Evolutionary conservation across 352 stramenopile genomes (phyloP).

Genomic region (Phytophthora lateralis): DNA sequence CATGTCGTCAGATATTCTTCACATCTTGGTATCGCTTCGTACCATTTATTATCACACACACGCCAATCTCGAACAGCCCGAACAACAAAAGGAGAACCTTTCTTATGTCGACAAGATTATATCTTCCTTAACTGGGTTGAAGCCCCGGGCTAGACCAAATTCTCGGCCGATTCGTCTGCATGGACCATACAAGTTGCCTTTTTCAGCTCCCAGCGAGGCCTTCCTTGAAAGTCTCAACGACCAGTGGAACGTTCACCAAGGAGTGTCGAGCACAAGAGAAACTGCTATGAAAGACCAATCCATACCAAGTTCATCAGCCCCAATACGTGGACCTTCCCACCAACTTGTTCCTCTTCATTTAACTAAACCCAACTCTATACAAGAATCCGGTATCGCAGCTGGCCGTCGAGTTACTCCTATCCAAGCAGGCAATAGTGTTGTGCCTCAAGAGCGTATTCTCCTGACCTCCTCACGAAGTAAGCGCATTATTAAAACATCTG

Average conservation of each 20-base stretch:
- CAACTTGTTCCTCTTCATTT: neutral
- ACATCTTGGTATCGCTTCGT: slow-evolving; percentile 19
- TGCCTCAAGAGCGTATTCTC: no score
- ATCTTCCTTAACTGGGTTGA: neutral
- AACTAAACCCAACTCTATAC: neutral
- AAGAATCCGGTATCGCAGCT: no score
- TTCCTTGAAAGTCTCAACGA: neutral
- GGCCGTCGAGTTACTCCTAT: no score
- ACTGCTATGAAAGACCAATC: neutral
- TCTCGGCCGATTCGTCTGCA: slow-evolving; percentile 12
- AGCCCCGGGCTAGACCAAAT: slow-evolving; percentile 9
- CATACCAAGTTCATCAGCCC: neutral
- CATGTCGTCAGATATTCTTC: slow-evolving; percentile 13
- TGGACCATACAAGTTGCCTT: slow-evolving; percentile 12
- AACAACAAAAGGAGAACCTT: neutral
- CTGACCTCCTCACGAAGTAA: no score
- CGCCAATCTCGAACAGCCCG: neutral
- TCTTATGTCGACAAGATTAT: slow-evolving; percentile 4
- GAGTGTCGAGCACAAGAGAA: neutral
- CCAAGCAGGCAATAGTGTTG: no score
- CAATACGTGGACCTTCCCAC: neutral
- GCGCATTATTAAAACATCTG: neutral
- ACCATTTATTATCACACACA: slow-evolving; percentile 21
- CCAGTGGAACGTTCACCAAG: slow-evolving; percentile 1
- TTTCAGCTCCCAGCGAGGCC: slow-evolving; percentile 3